Evolutionary conservation across 1,139 yeast species (phyloP).

Genomic region (Lodderomyces beijingensis): DNA sequence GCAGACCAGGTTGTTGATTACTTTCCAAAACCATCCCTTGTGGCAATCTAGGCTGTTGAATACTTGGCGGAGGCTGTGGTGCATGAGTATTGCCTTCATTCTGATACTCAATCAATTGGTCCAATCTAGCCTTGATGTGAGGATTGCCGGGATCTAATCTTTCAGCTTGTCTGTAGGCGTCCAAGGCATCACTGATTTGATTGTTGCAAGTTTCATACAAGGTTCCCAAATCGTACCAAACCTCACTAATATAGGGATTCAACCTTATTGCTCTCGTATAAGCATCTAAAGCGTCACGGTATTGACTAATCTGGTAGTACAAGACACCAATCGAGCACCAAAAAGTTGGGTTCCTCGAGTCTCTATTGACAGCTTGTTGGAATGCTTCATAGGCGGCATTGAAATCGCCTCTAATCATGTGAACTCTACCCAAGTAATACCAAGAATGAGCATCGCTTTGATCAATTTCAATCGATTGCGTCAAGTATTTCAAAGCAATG

Average conservation of each 20-base stretch:
- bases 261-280: conserved; percentile 93
- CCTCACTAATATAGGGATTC: conserved; percentile 94
- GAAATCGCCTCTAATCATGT: conserved; percentile 93
- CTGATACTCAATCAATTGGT: conserved; percentile 73
- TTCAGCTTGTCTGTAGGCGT: conserved; percentile 95
- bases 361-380: conserved; percentile 97
- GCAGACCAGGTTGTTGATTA: conserved; percentile 30
- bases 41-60: conserved; percentile 55
- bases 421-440: conserved; percentile 95
- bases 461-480: conserved; percentile 86
- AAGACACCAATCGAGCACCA: conserved; percentile 99
- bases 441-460: conserved; percentile 92
- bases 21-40: conserved; percentile 57
- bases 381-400: conserved; percentile 96
- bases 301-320: conserved; percentile 92
- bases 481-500: conserved; percentile 73
- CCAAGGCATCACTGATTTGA: conserved; percentile 90
- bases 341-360: conserved; percentile 93
- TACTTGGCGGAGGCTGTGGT: conserved; percentile 65
- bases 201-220: conserved; percentile 95
- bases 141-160: conserved; percentile 91
- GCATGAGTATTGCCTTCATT: conserved; percentile 67
- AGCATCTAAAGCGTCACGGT: conserved; percentile 95
- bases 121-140: conserved; percentile 88
- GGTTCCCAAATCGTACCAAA: conserved; percentile 98